Evolutionary conservation across 805 yeast species (phyloP).

Genomic region (Torulaspora maleeae): DNA sequence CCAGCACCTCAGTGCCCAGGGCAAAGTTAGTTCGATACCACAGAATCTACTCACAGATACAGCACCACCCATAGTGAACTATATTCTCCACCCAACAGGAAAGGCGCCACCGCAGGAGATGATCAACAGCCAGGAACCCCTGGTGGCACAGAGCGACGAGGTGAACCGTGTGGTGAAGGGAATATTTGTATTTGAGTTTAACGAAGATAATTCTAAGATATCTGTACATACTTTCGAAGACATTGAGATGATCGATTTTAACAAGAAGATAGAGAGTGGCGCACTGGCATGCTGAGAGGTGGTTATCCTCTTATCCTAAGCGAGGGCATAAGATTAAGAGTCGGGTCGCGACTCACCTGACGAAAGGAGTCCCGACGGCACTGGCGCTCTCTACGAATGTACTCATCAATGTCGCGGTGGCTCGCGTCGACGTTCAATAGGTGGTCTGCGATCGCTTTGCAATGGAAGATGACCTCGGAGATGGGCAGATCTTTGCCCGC

Average conservation of each 20-base stretch:
- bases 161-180: slow-evolving; percentile 38
- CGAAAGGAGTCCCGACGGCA: neutral
- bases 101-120: slow-evolving; percentile 10
- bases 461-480: slow-evolving; percentile 11
- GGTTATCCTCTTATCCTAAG: slow-evolving; percentile 1
- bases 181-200: slow-evolving; percentile 61
- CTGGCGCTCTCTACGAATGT: slow-evolving; percentile 4
- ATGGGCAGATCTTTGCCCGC: neutral
- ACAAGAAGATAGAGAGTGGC: slow-evolving; percentile 22
- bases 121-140: slow-evolving; percentile 2
- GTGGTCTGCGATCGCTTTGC: slow-evolving; percentile 17
- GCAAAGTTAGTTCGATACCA: slow-evolving; percentile 4
- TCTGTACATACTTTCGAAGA: slow-evolving; percentile 64
- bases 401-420: slow-evolving; percentile 13
- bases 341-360: neutral
- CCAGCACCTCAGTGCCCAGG: neutral
- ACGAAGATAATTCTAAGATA: slow-evolving; percentile 49
- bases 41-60: slow-evolving; percentile 6
- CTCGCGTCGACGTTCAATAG: slow-evolving; percentile 13
- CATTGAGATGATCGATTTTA: slow-evolving; percentile 52
- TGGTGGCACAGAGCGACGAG: slow-evolving; percentile 3
- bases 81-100: slow-evolving; percentile 16
- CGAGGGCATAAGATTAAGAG: neutral
- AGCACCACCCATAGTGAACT: slow-evolving; percentile 15
- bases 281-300: slow-evolving; percentile 23